Base-by-base conservation (phyloP, 345 rosid species). In the Nasturtium officinale region DNA sequence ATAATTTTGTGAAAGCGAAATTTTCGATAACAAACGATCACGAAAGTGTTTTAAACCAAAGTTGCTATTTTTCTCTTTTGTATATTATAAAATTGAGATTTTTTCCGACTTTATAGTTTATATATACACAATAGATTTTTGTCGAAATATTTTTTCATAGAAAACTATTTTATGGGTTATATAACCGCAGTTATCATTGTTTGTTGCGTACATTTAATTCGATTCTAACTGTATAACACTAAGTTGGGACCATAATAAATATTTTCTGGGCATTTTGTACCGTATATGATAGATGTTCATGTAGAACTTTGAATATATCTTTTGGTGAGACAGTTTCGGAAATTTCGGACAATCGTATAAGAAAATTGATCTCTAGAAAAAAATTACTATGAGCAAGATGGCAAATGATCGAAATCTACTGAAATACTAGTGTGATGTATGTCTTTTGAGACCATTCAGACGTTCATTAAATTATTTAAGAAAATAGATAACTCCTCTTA, bases 161-260 rank as follows among this genome's bases (percentile, higher is more conserved):
- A 58, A 37, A 66, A 58, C 25, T 48, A 58, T 58, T 58, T 38
- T 26, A 17, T 67, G 28, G 51, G 46, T 25, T 37, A 58, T 48
- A 26, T 28, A 38, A 10, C 37, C 60, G 25, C 78, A 74, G 68
- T 68, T 67, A 75, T 73, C 68, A 67, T 48, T 67, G 67, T 67
- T 74, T 59, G 66, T 74, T 74, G 73, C 71, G 68, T 61, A 32
- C 70, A 75, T 61, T 68, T 43, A 75, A 68, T 69, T 61, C 58
- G 64, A 29, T 16, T 61, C 64, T 75, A 68, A 69, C 74, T 75
- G 46, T 61, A 68, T 61, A 43, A 13, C 48, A 61, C 51, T 52
- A 43, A 25, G 50, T 60, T 61, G 79, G 68, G 74, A 42, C 79
- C 79, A 67, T 75, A 52, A 60, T 51, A 29, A 58, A 37, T 43